These are phyloP conservation scores for Oryza glumipatula DNA, from an alignment of 176 grass and related monocot genomes.

Conservation along the genomic window DNA sequence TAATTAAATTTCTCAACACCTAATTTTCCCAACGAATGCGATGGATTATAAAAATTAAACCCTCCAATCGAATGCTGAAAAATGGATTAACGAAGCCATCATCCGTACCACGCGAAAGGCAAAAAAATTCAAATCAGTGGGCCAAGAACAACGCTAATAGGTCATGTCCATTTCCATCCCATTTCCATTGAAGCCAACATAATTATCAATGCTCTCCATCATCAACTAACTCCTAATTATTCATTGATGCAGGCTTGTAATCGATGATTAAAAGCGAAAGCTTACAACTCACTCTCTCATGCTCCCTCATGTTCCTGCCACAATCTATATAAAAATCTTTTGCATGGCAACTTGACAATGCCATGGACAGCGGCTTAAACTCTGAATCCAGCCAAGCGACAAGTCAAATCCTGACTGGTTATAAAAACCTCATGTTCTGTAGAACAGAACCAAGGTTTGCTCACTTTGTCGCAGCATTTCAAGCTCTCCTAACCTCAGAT, in stretches of 20 bases:
- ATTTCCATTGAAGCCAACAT: constrained; percentile 9
- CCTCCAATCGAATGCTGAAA: background rate
- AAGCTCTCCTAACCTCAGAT: background rate
- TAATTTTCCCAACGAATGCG: background rate
- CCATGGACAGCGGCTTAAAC: background rate
- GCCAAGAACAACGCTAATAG: background rate
- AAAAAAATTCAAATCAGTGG: background rate
- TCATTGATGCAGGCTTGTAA: background rate
- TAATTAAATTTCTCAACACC: background rate
- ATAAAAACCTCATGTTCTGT: constrained; percentile 17
- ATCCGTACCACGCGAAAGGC: background rate
- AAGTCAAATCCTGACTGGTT: constrained; percentile 16
- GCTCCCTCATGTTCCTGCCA: background rate
- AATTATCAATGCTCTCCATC: background rate
- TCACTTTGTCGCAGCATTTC: background rate
- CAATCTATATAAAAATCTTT: background rate
- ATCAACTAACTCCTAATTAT: background rate
- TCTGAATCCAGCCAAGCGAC: constrained; percentile 15
- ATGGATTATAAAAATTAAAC: too few species aligned
- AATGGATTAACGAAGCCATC: background rate
- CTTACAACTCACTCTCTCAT: constrained; percentile 13
- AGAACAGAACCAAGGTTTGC: background rate
- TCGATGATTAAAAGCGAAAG: background rate
- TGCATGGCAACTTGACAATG: background rate
- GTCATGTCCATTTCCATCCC: background rate